Evolutionary conservation across 1,284 basidiomycete genomes (phyloP), one percentile per base, ranked within the genome.

Genomic region (Puccinia horiana): DNA sequence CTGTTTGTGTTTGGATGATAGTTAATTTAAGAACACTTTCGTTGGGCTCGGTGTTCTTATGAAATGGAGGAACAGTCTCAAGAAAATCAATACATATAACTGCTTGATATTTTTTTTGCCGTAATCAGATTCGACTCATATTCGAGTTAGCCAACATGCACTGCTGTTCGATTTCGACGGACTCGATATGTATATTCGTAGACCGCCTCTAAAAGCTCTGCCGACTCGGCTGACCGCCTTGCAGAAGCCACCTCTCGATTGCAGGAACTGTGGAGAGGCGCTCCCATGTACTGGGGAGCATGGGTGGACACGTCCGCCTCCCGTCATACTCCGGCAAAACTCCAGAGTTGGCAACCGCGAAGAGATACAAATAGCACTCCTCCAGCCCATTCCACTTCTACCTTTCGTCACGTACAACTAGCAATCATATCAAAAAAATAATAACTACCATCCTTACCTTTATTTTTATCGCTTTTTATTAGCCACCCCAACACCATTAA

Each of bases 131-230:
- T 23, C 97, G 90, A 0, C 92, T 96, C 9, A 95, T 88, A 83
- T 94, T 98, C 49, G 90, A 88, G 83, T 95, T 93, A 0, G 95
- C 94, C 44, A 95, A 91, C 9, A 91, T 91, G 86, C 93, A 99
- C 83, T 91, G 91, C 37, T 89, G 88, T 86, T 98, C 96, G 23
- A 94, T 90, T 26, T 89, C 88, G 0, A 91, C 86, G 74, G 93
- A 92, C 86, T 99, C 97, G 0, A n/a, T n/a, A n/a, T n/a, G 90
- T 91, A 75, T 92, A 91, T 86, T 99, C 97, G 87, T 98, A 99
- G 42, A 91, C 89, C 1, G 91, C 90, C 87, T 99, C 97, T 32
- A 99, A 88, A 18, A 96, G 89, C 0, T 87, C 83, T 5, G 94
- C 92, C 3, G 93, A 91, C 54, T 90, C 90, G n/a, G 89, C 87